Evolutionary conservation across 352 stramenopile species (phyloP).

Genomic region (Pythium graminicola): DNA sequence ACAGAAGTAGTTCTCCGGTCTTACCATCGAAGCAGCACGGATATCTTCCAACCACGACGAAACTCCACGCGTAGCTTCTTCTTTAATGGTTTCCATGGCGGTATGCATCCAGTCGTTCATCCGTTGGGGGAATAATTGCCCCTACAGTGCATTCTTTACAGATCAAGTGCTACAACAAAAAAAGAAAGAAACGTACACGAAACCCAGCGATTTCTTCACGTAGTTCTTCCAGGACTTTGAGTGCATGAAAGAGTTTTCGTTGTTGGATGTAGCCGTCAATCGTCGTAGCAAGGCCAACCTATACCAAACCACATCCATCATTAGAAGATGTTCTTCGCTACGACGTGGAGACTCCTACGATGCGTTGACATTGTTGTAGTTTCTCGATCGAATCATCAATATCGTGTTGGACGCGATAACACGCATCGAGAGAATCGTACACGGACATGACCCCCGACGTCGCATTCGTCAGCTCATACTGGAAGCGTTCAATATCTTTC

Average conservation of each 20-base stretch:
- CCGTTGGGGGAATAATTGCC: conserved; percentile 64
- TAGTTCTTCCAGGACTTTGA: conserved; percentile 68
- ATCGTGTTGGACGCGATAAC: conserved; percentile 49
- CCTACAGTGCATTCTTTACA: conserved; percentile 23
- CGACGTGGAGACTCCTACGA: conserved; percentile 28
- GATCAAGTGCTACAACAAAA: neutral
- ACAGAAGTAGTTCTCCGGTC: neutral
- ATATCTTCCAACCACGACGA: conserved; percentile 72
- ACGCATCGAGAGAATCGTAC: conserved; percentile 52
- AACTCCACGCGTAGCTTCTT: conserved; percentile 54
- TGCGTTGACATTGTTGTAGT: conserved; percentile 73
- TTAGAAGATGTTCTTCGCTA: neutral
- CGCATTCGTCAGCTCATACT: conserved; percentile 43
- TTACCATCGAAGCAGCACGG: conserved; percentile 48
- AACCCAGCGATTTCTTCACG: conserved; percentile 62
- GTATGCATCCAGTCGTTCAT: conserved; percentile 79
- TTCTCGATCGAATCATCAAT: conserved; percentile 79
- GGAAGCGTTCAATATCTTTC: conserved; percentile 61
- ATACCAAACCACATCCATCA: neutral
- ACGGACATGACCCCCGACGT: conserved; percentile 44
- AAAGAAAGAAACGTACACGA: conserved; percentile 28
- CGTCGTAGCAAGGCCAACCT: conserved; percentile 58
- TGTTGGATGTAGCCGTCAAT: conserved; percentile 65
- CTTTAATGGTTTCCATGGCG: conserved; percentile 64
- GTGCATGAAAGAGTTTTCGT: conserved; percentile 67